phyloP scores from a whole-genome alignment of 2,329 filamentous ascomycete species.

The Westerdykella sp. region DNA sequence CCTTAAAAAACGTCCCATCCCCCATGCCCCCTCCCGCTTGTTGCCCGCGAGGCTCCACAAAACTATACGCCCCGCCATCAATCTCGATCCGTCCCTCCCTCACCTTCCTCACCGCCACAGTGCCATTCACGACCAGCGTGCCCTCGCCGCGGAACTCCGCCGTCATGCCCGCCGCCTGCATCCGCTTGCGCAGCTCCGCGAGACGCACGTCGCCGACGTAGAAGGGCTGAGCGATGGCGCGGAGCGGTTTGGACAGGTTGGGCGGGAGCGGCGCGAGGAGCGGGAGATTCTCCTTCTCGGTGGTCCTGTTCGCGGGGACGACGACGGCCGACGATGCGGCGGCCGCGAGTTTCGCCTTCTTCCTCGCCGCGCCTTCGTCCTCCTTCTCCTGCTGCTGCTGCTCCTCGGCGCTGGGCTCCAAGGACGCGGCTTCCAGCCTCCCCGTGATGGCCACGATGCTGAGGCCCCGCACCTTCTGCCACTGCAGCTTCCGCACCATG shows the following conservation, averaged over 20 bases:
- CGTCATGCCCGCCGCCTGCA: conserved; percentile 74
- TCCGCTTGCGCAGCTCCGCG: conserved; percentile 76
- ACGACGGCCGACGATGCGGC: conserved; percentile 41
- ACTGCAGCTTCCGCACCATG: conserved; percentile 80
- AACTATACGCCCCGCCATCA: conserved; percentile 50
- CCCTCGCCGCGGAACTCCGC: conserved; percentile 94
- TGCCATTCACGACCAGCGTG: conserved; percentile 79
- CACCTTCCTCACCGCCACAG: conserved; percentile 82
- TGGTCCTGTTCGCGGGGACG: conserved; percentile 56
- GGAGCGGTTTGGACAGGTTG: no score
- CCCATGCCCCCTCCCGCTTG: conserved; percentile 26
- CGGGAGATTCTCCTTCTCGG: conserved; percentile 23
- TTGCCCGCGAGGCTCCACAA: conserved; percentile 30
- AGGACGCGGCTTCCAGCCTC: conserved; percentile 49
- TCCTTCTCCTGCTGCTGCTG: conserved; percentile 29
- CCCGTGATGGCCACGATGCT: conserved; percentile 92
- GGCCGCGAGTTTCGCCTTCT: conserved; percentile 43
- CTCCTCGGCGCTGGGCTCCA: conserved; percentile 28
- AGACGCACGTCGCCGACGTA: conserved; percentile 91
- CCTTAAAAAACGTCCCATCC: conserved; percentile 72
- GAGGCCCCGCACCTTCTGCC: conserved; percentile 87
- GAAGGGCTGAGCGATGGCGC: conserved; percentile 72
- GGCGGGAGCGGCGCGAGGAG: no score
- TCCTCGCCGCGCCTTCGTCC: conserved; percentile 42
- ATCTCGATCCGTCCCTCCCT: conserved; percentile 82